phyloP scores from a whole-genome alignment of 129 eudicot species.

The Scalesia atractyloides region DNA sequence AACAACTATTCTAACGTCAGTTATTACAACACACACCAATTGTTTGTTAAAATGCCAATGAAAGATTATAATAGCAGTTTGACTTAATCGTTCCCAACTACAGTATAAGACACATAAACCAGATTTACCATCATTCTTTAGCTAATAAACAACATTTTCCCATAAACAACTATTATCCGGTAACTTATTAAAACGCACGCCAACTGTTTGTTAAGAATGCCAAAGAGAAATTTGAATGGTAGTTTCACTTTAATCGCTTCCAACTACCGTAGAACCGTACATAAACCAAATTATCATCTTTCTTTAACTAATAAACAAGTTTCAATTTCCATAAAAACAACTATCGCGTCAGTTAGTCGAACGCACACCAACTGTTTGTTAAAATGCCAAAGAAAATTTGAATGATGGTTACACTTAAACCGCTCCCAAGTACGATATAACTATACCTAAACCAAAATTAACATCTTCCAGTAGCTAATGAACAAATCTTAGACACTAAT shows the following conservation, averaged over 20 bases:
- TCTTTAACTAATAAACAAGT: slow-evolving; percentile 6
- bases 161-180: slow-evolving; percentile 2
- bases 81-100: too few relatives aligned
- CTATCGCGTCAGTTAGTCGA: slow-evolving; percentile 11
- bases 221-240: background rate
- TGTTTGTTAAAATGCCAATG: too few relatives aligned
- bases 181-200: background rate
- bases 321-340: slow-evolving; percentile 27
- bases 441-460: background rate
- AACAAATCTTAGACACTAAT: background rate
- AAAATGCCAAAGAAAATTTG: too few relatives aligned
- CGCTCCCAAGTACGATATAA: too few relatives aligned
- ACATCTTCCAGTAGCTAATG: background rate
- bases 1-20: slow-evolving; percentile 17
- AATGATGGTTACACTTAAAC: too few relatives aligned
- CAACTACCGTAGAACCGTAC: background rate
- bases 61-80: too few relatives aligned
- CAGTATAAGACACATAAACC: too few relatives aligned
- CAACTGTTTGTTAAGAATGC: slow-evolving; percentile 23
- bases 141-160: slow-evolving; percentile 31
- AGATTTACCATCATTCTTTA: too few relatives aligned
- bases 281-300: background rate
- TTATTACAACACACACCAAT: background rate
- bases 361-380: too few relatives aligned
- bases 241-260: background rate